Conservation (phyloP, 1,139 yeast species). For the Debaryomycetaceae sp. region DNA sequence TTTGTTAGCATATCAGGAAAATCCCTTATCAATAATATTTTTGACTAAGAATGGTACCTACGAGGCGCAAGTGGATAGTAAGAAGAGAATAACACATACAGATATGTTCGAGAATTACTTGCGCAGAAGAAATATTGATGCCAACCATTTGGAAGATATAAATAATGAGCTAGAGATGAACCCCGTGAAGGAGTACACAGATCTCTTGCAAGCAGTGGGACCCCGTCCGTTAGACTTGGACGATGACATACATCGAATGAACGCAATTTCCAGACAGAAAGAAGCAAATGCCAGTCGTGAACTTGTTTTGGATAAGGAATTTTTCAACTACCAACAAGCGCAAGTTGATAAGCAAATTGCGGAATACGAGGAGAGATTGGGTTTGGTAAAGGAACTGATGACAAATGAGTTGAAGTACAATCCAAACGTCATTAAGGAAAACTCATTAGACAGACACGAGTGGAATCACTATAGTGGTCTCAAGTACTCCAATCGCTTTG, state of each 20-base stretch:
- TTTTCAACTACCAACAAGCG: slow-evolving; percentile 21
- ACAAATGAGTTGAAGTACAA: slow-evolving; percentile 24
- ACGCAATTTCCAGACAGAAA: slow-evolving; percentile 13
- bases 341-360: slow-evolving; percentile 14
- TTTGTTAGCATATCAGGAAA: slow-evolving; percentile 15
- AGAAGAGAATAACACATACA: slow-evolving; percentile 22
- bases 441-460: slow-evolving; percentile 17
- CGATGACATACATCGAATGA: slow-evolving; percentile 18
- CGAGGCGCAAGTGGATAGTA: slow-evolving; percentile 11
- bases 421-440: slow-evolving; percentile 10
- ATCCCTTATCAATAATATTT: slow-evolving; percentile 15
- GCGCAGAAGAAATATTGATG: slow-evolving; percentile 16
- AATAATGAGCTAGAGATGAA: slow-evolving; percentile 9
- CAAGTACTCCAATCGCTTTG: slow-evolving; percentile 15
- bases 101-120: slow-evolving; percentile 24
- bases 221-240: slow-evolving; percentile 17
- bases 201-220: slow-evolving; percentile 10
- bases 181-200: slow-evolving; percentile 14
- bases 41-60: slow-evolving; percentile 16
- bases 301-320: slow-evolving; percentile 14
- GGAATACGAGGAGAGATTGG: slow-evolving; percentile 17
- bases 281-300: slow-evolving; percentile 17
- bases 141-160: slow-evolving; percentile 12
- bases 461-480: slow-evolving; percentile 23
- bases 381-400: slow-evolving; percentile 16